Evolutionary conservation across 805 yeast genomes (phyloP).

Genomic region (Candida nemodendra): DNA sequence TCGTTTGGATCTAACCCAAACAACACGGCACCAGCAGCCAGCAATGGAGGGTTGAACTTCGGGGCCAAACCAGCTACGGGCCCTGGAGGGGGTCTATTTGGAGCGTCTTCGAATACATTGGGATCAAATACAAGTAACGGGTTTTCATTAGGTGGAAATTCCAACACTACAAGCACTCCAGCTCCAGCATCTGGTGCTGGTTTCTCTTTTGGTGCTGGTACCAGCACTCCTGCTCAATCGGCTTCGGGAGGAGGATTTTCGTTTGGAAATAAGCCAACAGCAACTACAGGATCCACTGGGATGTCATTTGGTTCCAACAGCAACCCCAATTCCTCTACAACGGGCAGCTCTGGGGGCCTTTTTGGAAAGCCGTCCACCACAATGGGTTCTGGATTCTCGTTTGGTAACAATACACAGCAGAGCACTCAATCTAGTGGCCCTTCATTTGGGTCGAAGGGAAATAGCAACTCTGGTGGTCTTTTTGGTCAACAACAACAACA

Average conservation of each 20-base stretch:
- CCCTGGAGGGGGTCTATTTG: not conserved
- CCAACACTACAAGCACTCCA: slow-evolving; percentile 6
- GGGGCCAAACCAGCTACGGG: too few species aligned
- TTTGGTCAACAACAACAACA: slow-evolving; percentile 14
- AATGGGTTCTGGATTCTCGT: slow-evolving; percentile 6
- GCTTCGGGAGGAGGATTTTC: slow-evolving; percentile 13
- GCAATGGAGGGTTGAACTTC: slow-evolving; percentile 1
- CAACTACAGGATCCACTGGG: not conserved
- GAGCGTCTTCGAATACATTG: not conserved
- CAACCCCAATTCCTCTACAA: slow-evolving; percentile 3
- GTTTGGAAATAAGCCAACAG: slow-evolving; percentile 10
- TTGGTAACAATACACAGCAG: slow-evolving; percentile 13
- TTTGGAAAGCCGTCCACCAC: too few species aligned
- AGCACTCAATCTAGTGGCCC: slow-evolving; percentile 6
- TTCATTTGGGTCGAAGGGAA: slow-evolving; percentile 22
- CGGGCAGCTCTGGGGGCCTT: too few species aligned
- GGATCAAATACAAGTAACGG: not conserved
- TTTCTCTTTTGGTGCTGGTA: slow-evolving; percentile 15
- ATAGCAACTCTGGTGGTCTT: slow-evolving; percentile 4
- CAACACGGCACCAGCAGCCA: slow-evolving; percentile 8
- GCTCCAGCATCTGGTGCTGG: slow-evolving; percentile 8
- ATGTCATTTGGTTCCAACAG: slow-evolving; percentile 2
- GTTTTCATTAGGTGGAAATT: slow-evolving; percentile 18
- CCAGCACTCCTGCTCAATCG: slow-evolving; percentile 7
- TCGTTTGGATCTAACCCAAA: slow-evolving; percentile 13